Base-by-base conservation (phyloP, 2,329 filamentous ascomycete species). In the Colletotrichum melonis region DNA sequence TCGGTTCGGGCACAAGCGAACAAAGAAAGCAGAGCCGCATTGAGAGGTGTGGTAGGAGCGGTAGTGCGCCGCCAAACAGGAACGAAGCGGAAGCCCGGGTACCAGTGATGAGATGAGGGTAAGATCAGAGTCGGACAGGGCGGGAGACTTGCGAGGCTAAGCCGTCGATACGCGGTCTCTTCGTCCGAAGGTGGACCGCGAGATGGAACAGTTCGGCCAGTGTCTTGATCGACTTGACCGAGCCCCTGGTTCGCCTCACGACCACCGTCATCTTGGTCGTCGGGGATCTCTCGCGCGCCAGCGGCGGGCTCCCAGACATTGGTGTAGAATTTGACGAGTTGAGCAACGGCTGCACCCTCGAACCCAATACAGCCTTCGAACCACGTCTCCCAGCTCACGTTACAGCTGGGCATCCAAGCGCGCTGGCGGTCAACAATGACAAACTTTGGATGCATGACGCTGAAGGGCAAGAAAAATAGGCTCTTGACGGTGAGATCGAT, bases 401-500 rank as follows among this genome's bases (percentile, higher is more conserved):
- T 97, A 81, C 93, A 95, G 77, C 92, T 95, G 0, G 94, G 94
- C 11, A 97, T 81, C 77, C 92, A 92, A 0, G 92, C 92, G 2
- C 83, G 86, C 38, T 85, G 81, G 0, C 92, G 88, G 79, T 97
- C 94, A 1, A 96, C 81, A 16, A 97, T 86, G 49, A 96, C 86
- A 76, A 94, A 96, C 78, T 97, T 97, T 0, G 94, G 92, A 79
- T 97, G 94, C 91, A 97, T 93, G n/a, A 97, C 92, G 78, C 93
- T 94, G 73, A 97, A 91, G 0, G 94, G 94, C 2, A 92, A 85
- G 75, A 96, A 91, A 81, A 97, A 97, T 8, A 96, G 85, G 75
- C 91, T 94, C 84, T 95, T 95, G 69, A 95, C 89, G 0, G 87
- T 85, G 42, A 97, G 78, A 65, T 95, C 89, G 22, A 97, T 87